These are phyloP conservation scores for Melampsora americana DNA, from an alignment of 1,284 basidiomycete genomes.

Conservation along the genomic window DNA sequence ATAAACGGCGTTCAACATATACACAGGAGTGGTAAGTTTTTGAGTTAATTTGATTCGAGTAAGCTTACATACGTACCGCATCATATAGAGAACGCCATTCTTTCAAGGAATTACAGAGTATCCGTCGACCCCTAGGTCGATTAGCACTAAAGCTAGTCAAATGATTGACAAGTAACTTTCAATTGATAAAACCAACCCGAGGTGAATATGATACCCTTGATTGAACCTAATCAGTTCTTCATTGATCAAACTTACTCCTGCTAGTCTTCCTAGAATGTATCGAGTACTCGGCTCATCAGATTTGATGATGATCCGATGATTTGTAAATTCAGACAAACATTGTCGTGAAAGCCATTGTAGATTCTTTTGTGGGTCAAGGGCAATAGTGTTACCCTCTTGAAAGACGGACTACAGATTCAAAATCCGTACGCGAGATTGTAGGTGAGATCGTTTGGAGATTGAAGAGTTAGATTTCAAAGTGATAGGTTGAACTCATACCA, in stretches of 20 bases:
- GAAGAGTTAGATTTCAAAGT: too few species aligned
- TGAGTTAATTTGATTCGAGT: background rate
- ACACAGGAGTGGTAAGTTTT: background rate
- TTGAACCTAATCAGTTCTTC: background rate
- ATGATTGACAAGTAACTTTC: constrained; percentile 33
- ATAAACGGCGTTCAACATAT: background rate
- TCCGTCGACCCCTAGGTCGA: constrained; percentile 24
- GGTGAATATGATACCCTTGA: background rate
- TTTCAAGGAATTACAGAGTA: constrained; percentile 31
- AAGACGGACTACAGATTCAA: constrained; percentile 25
- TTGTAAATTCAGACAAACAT: constrained; percentile 25
- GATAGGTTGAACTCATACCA: constrained; percentile 8
- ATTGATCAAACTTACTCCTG: constrained; percentile 21
- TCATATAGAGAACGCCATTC: constrained; percentile 37
- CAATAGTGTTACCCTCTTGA: constrained; percentile 28
- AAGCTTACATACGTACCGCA: background rate
- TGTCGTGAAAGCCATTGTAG: constrained; percentile 23
- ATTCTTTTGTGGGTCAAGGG: constrained; percentile 9
- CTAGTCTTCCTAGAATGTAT: constrained; percentile 18
- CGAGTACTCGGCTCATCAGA: constrained; percentile 5
- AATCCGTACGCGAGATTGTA: background rate
- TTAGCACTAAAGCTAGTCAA: constrained; percentile 34
- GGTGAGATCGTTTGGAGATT: too few species aligned
- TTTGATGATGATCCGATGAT: background rate
- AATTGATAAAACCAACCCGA: background rate